phyloP scores from a whole-genome alignment of 2,329 filamentous ascomycete species.

The Colletotrichum navitas region DNA sequence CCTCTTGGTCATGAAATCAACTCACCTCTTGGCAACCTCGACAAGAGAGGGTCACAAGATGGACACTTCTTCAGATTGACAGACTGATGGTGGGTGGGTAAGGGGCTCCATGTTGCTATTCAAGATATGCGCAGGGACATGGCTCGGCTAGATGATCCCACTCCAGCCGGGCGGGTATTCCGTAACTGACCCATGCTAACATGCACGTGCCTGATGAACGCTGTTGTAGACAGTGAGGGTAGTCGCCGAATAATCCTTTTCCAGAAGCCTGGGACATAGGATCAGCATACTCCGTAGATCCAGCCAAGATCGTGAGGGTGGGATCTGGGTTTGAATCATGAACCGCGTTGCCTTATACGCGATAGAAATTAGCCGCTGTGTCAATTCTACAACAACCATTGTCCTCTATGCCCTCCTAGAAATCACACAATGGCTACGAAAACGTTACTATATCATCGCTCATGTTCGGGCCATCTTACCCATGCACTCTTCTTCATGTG shows the following conservation, averaged over 20 bases:
- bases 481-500: not conserved
- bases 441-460: not conserved
- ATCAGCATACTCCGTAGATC: conserved; percentile 17
- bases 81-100: no score
- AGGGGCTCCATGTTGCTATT: not conserved
- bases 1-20: not conserved
- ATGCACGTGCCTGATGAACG: not conserved
- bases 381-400: not conserved
- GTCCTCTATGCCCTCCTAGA: not conserved
- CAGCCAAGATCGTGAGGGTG: not conserved
- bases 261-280: not conserved
- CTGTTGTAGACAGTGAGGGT: not conserved
- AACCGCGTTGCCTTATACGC: no score
- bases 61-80: not conserved
- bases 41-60: not conserved
- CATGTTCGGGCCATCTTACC: not conserved
- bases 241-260: not conserved
- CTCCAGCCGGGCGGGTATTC: no score
- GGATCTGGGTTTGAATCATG: not conserved
- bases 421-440: not conserved
- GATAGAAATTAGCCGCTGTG: no score
- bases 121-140: not conserved
- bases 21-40: not conserved
- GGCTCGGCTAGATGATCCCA: not conserved
- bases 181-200: no score